Evolutionary conservation across 768 basidiomycete species (phyloP).

Genomic region (Tylopilus subfusipes): DNA sequence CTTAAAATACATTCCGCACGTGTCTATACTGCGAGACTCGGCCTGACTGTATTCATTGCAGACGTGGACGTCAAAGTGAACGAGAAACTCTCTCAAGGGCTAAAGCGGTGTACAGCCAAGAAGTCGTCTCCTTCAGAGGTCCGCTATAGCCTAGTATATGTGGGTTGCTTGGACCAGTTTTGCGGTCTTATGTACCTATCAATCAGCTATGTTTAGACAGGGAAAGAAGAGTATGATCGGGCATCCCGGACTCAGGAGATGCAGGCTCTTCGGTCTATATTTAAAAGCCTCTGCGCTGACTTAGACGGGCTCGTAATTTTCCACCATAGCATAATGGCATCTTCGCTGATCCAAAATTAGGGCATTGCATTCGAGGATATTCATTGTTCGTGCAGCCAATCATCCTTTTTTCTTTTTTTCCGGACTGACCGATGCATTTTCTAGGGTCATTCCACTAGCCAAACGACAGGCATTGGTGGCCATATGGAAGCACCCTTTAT

Average conservation of each 20-base stretch:
- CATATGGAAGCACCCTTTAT: neutral
- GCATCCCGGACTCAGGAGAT: conserved; percentile 18
- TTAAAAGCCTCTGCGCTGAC: neutral
- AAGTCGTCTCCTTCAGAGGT: neutral
- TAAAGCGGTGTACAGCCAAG: neutral
- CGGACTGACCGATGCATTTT: neutral
- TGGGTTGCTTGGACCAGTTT: neutral
- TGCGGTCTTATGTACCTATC: neutral
- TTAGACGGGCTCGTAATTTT: neutral
- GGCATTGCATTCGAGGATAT: neutral
- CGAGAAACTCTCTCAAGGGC: neutral
- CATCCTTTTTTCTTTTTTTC: neutral
- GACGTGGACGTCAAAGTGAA: neutral
- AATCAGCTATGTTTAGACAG: conserved; percentile 33
- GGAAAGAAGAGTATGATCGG: neutral
- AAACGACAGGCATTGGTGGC: neutral
- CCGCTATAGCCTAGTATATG: neutral
- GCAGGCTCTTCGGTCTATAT: neutral
- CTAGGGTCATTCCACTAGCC: conserved; percentile 23
- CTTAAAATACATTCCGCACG: too few species aligned
- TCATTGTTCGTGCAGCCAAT: neutral
- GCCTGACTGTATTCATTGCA: neutral
- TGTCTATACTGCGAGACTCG: neutral
- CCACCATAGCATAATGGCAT: too few species aligned
- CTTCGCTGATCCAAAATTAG: neutral